Evolutionary conservation across 2,329 filamentous ascomycete species (phyloP), one percentile per base, ranked within the genome.

Genomic region (Dactylellina parvicollis): DNA sequence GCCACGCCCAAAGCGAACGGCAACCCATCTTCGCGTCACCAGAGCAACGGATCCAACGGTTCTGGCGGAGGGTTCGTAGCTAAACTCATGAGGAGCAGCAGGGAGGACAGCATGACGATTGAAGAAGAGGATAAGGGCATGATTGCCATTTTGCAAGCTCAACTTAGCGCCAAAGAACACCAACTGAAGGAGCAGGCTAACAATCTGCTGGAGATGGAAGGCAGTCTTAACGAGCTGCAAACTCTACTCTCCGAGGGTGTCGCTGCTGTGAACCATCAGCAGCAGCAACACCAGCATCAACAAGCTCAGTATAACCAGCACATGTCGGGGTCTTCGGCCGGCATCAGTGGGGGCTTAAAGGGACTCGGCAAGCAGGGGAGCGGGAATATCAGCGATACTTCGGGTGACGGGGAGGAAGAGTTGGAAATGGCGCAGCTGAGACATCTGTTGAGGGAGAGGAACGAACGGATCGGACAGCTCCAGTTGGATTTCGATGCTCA

Each of bases 401-500:
- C 86, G 22, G 88, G 89, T 66, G 90, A 90, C 65, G 89, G 89
- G 76, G 93, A 96, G 79, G 85, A 88, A 1, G 69, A 73, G 22
- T 42, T 73, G 14, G 69, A 73, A 16, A 3, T 73, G 5, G 80
- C 86, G 3, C 90, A 96, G 79, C 84, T 99, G 66, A 88, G 93
- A 60, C 87, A 89, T n/a, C 82, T 96, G 77, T 82, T 99, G 60
- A 87, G 92, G 22, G 95, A 99, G 82, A 97, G 96, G 85, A 97
- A 97, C 78, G 95, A 99, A 69, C 96, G 93, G 83, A 97, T 99
- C 76, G 89, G 90, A 24, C 89, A 94, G 84, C 86, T 99, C 77
- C 98, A 93, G 0, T 88, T 91, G 7, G 95, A 99, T 79, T 99
- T 99, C 78, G 95, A 99, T 79, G 88, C 90, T 8, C 94, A 99